phyloP scores from a whole-genome alignment of 2,329 filamentous ascomycete genomes.

The Thelonectria blattea region DNA sequence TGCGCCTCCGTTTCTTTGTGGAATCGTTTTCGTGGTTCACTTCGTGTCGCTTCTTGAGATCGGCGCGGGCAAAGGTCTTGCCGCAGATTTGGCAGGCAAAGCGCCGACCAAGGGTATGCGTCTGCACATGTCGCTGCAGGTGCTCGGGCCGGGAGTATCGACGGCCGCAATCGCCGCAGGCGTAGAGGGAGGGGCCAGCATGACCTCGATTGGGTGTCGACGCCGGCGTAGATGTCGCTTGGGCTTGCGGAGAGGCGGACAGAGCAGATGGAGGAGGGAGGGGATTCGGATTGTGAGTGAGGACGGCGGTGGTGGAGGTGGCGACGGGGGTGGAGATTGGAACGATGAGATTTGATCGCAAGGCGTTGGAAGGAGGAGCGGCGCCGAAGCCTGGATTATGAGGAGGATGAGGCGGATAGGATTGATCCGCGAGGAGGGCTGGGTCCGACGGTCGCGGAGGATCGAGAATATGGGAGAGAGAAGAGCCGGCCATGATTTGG shows the following conservation, averaged over 20 bases:
- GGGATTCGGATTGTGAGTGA: not conserved
- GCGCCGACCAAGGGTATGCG: constrained; percentile 57
- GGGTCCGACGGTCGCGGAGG: constrained; percentile 35
- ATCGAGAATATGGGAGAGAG: constrained; percentile 41
- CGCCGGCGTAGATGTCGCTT: constrained; percentile 9
- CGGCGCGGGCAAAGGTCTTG: constrained; percentile 60
- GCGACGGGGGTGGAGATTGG: constrained; percentile 9
- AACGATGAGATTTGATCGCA: constrained; percentile 11
- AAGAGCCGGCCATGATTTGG: constrained; percentile 41
- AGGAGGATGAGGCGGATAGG: constrained; percentile 26
- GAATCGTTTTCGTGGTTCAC: constrained; percentile 58
- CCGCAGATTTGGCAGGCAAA: constrained; percentile 58
- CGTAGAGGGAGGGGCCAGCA: constrained; percentile 48
- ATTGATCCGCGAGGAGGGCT: constrained; percentile 22
- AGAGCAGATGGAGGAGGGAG: not conserved
- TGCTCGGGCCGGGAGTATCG: constrained; percentile 61
- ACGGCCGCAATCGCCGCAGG: constrained; percentile 58
- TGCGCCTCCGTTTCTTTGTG: constrained; percentile 54
- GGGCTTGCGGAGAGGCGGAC: constrained; percentile 9
- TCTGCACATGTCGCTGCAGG: constrained; percentile 58
- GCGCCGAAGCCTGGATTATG: not conserved
- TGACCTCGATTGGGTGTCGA: constrained; percentile 30
- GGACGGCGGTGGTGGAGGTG: not conserved
- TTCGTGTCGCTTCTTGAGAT: constrained; percentile 59
- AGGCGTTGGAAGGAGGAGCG: constrained; percentile 12